Base-by-base conservation (phyloP, 2,329 filamentous ascomycete genomes). In the Kalaharituber pfeilii region DNA sequence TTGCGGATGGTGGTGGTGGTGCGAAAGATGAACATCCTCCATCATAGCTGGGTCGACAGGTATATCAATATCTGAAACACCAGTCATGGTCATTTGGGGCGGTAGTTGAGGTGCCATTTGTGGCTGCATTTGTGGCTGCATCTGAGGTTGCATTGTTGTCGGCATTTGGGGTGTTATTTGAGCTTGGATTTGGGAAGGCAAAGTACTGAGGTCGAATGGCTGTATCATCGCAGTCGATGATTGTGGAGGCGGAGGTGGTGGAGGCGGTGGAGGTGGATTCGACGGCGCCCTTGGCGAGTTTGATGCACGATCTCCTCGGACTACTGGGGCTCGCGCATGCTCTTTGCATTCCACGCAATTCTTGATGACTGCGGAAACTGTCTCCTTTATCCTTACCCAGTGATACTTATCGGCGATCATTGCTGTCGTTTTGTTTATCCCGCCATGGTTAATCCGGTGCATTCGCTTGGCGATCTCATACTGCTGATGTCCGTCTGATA, bases 381-480 rank as follows among this genome's bases (percentile, higher is more conserved):
- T 96, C 69, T 95, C 88, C 68, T 96, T 98, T 71, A 96, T 96
- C 57, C 89, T 79, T 49, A 93, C 88, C 91, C 91, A 98, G 70
- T 96, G 91, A 67, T 89, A 95, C 65, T 82, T 84, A 66, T 95
- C 86, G 9, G 89, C 86, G 64, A 98, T 94, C 20, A 81, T 83
- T 20, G 89, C 88, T 1, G 89, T 96, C 0, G 89, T 96, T 72
- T 95, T 95, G 73, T 98, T 98, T 73, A 96, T 96, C 51, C 91
- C 91, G 5, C 84, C 86, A 66, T 98, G 91, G 42, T 81, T 76
- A 55, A 74, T 69, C 52, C 79, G 73, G 69, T 98, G 91, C 33
- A 88, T 76, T 55, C 76, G 73, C 47, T 84, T 75, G 11, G 88
- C 86, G 63, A 96, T 91, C 57, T 91, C 85, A 67, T 93, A 93